Base-by-base conservation (phyloP, 345 rosid species). In the Leavenworthia alabamica region DNA sequence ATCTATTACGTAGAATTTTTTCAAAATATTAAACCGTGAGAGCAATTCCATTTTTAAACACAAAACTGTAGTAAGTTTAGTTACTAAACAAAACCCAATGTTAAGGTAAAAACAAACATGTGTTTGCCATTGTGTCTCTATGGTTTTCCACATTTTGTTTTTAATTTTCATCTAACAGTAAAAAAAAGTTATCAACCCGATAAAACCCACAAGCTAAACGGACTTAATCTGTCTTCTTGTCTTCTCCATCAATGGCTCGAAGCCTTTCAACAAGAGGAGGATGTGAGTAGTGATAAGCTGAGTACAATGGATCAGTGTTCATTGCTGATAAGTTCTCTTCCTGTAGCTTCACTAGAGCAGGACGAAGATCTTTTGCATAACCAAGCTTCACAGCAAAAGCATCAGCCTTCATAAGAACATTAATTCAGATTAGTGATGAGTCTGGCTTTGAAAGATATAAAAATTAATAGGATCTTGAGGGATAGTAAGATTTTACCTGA, bases 271-370 rank as follows among this genome's bases (percentile, higher is more conserved):
- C 99, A 14, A 90, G 87, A 4, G 96, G 95, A 62, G 97, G 97
- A 60, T 88, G 99, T 49, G 99, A 94, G 68, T 94, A 88, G 80
- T 94, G 99, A 75, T 90, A 90, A 3, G 97, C 89, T 1, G 97
- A 94, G 80, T 88, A 90, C 90, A 92, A 88, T 17, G 96, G 99
- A 81, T 90, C 97, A 0, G 97, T 88, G 60, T 94, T 90, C 97
- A 94, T 88, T 4, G 97, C 84, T 7, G 97, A 88, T 62, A 94
- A 79, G 73, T 94, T 94, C 67, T 94, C 99, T 77, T 88, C 99
- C 97, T 94, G 97, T 46, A 94, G 83, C 73, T 90, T 94, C 77
- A 94, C 96, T 48, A 94, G 96, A 63, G 81, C 96, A 59, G 85
- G 83, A 61, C 96, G 95, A 51, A 94, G 90, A 64, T 86, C 62